Conservation (phyloP, 192 early-diverging fungal species). For the Coemansia sp. region DNA sequence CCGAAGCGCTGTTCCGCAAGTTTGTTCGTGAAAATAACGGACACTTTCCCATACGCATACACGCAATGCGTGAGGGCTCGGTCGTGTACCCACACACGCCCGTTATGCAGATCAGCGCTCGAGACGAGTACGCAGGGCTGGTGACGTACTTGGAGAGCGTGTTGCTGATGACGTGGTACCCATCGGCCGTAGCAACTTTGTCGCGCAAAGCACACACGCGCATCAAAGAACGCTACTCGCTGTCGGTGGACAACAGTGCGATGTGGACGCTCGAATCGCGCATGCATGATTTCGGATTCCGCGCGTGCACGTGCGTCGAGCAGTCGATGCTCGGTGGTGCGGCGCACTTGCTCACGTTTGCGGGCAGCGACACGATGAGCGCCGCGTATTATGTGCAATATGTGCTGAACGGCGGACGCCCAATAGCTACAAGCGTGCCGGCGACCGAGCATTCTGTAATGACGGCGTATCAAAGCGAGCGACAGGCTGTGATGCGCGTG, state of each 20-base stretch:
- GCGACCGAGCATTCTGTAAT: slow-evolving; percentile 92
- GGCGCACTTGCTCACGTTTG: slow-evolving; percentile 82
- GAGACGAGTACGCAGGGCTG: slow-evolving; percentile 67
- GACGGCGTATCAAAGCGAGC: slow-evolving; percentile 71
- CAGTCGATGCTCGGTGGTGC: slow-evolving; percentile 84
- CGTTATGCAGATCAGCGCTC: slow-evolving; percentile 78
- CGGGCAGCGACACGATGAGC: slow-evolving; percentile 75
- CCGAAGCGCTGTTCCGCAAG: slow-evolving; percentile 71
- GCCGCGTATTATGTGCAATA: slow-evolving; percentile 80
- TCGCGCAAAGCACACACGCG: slow-evolving; percentile 64
- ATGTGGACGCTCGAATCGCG: slow-evolving; percentile 60
- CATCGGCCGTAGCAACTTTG: slow-evolving; percentile 79
- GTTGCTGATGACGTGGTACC: slow-evolving; percentile 85
- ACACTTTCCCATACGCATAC: slow-evolving; percentile 82
- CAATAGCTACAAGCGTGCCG: slow-evolving; percentile 76
- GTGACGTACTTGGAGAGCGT: slow-evolving; percentile 84
- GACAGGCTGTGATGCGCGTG: slow-evolving; percentile 65
- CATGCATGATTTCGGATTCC: slow-evolving; percentile 92
- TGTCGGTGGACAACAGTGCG: slow-evolving; percentile 63
- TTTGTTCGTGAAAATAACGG: slow-evolving; percentile 78
- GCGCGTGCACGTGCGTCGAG: slow-evolving; percentile 80
- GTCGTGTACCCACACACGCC: slow-evolving; percentile 79
- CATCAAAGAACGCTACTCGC: slow-evolving; percentile 62
- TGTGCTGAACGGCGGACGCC: slow-evolving; percentile 68
- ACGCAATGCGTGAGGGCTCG: slow-evolving; percentile 77